Evolutionary conservation across 129 eudicot genomes (phyloP), one percentile per base, ranked within the genome.

Genomic region (Chrysanthemum seticuspe): DNA sequence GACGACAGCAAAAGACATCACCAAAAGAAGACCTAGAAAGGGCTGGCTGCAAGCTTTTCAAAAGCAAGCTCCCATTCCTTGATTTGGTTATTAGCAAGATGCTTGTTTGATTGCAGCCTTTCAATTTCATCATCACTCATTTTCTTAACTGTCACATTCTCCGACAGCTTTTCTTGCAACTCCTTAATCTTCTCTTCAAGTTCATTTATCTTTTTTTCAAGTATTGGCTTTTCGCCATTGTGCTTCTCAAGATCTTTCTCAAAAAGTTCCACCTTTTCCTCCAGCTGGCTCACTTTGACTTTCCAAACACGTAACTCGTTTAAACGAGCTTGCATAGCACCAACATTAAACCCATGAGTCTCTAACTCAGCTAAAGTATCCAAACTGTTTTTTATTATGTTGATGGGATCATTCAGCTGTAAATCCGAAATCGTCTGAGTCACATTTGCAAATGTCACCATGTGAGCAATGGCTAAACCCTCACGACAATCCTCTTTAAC

Each of bases 261-360:
- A 0, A 25, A 67, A 7, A 57, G 19, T 67, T 80, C 60, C 75
- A 45, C 13, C 27, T 47, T 58, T 0, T 8, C 80, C 65, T 59
- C 63, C 0, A 68, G 69, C 52, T 70, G 36, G 3, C 69, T 14
- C 52, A 29, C 53, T 66, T 59, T 13, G 13, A 5, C 21, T 74
- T 80, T 84, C 34, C 50, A 21, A 13, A 53, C 34, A 6, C 56
- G 59, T 61, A 84, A 55, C 40, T 59, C 21, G 2, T 49, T 70
- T 11, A 80, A 70, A 59, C 83, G 75, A 8, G 11, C 80, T 15
- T 65, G 74, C 10, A 80, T 16, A 16, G 36, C 34, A 29, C 68
- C 70, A 59, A 80, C 88, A 48, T 80, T 69, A 48, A 84, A 84
- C 10, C 88, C 88, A 27, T 84, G 78, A 9, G 51, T 12, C 65